Evolutionary conservation across 441 rosid genomes (phyloP).

Genomic region (Pelargonium cotyledonis): DNA sequence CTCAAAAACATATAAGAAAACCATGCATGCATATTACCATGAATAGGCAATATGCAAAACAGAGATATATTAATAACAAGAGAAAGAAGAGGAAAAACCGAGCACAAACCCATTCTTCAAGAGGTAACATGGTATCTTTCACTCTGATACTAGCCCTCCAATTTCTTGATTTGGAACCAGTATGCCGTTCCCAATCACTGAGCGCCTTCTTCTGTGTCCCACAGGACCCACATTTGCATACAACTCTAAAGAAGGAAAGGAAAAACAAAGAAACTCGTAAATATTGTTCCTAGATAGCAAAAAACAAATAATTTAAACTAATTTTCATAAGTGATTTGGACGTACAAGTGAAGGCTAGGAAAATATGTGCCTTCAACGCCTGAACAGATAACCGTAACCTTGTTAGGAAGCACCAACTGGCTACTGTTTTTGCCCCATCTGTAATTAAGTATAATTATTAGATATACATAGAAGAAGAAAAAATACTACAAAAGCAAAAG

Average conservation of each 20-base stretch:
- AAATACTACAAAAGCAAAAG: slow-evolving; percentile 11
- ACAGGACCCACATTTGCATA: slow-evolving; percentile 84
- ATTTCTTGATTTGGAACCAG: slow-evolving; percentile 78
- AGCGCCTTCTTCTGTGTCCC: slow-evolving; percentile 85
- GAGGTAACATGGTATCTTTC: slow-evolving; percentile 77
- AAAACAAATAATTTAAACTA: neutral
- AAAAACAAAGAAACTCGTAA: neutral
- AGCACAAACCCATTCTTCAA: slow-evolving; percentile 92
- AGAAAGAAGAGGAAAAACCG: no score
- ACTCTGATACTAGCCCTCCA: slow-evolving; percentile 86
- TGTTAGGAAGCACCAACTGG: slow-evolving; percentile 55
- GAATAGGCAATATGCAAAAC: no score
- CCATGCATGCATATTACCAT: no score
- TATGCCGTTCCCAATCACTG: slow-evolving; percentile 95
- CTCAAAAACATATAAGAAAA: neutral
- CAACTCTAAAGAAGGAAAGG: neutral
- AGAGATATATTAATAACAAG: no score
- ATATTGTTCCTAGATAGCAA: neutral
- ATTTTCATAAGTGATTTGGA: slow-evolving; percentile 7
- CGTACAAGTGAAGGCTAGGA: slow-evolving; percentile 97
- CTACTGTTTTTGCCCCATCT: slow-evolving; percentile 48
- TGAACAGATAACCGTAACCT: slow-evolving; percentile 76
- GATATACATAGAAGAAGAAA: slow-evolving; percentile 5
- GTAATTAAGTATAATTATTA: slow-evolving; percentile 24
- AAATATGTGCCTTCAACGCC: slow-evolving; percentile 89